phyloP scores from a whole-genome alignment of 495 filamentous ascomycete genomes.

The Penicillium robsamsonii region DNA sequence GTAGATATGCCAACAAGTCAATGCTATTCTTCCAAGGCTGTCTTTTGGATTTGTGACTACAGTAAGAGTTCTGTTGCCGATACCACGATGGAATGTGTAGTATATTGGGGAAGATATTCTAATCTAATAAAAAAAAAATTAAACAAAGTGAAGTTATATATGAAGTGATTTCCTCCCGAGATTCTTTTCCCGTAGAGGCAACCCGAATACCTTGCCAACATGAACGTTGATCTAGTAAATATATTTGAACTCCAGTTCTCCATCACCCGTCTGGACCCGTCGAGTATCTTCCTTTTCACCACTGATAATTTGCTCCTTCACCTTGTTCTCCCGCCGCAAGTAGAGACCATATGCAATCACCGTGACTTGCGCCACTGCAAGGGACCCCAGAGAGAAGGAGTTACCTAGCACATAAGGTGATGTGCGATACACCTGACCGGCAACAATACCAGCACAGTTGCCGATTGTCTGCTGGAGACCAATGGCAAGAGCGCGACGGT shows the following conservation, averaged over 20 bases:
- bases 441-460: constrained; percentile 55
- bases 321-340: constrained; percentile 36
- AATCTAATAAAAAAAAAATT: neutral
- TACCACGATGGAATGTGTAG: neutral
- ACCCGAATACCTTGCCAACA: neutral
- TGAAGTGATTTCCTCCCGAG: constrained; percentile 14
- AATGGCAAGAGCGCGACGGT: constrained; percentile 53
- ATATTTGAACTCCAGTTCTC: constrained; percentile 49
- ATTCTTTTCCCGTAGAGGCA: constrained; percentile 4
- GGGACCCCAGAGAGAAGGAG: constrained; percentile 44
- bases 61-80: neutral
- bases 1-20: too few relatives aligned
- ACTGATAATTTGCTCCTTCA: constrained; percentile 40
- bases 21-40: neutral
- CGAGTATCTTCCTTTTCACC: constrained; percentile 45
- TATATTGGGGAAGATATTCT: neutral
- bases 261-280: constrained; percentile 46
- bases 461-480: constrained; percentile 59
- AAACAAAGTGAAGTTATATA: neutral
- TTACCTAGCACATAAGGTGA: constrained; percentile 53
- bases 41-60: neutral
- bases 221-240: constrained; percentile 30
- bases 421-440: constrained; percentile 51
- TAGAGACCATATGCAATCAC: constrained; percentile 42
- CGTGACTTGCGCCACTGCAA: constrained; percentile 39